phyloP scores from a whole-genome alignment of 176 grass and related monocot genomes.

The Carex scoparia region DNA sequence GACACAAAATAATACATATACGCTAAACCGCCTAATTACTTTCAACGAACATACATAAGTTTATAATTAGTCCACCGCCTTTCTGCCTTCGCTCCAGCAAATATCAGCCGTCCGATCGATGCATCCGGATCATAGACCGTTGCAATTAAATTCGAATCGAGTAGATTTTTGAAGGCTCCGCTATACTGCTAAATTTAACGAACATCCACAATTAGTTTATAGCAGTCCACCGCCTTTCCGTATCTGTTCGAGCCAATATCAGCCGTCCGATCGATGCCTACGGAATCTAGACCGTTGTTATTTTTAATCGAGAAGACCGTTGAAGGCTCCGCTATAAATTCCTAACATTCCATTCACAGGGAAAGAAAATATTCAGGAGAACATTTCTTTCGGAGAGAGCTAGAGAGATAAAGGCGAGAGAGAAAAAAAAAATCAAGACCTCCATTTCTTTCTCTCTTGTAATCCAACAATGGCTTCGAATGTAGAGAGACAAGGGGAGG shows the following conservation, averaged over 20 bases:
- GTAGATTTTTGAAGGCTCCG: background rate
- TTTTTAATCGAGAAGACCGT: background rate
- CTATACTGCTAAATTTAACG: background rate
- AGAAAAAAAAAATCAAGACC: background rate
- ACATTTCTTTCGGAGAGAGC: background rate
- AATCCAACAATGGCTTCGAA: background rate
- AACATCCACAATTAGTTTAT: no score
- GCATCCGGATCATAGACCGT: background rate
- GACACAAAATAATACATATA: no score
- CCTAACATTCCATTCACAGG: no score
- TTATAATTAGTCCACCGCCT: no score
- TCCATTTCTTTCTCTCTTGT: background rate
- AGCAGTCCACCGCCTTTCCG: no score
- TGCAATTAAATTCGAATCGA: no score
- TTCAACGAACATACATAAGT: no score
- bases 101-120: background rate
- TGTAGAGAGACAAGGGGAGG: background rate
- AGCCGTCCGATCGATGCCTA: background rate
- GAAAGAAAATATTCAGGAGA: no score
- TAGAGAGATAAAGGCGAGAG: background rate
- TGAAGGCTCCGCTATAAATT: background rate
- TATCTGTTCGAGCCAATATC: background rate
- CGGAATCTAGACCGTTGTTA: no score
- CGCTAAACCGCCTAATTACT: no score
- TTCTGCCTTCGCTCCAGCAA: background rate